Conservation (phyloP, 164 flowering plant genomes). For the Magnolia changhungtana region DNA sequence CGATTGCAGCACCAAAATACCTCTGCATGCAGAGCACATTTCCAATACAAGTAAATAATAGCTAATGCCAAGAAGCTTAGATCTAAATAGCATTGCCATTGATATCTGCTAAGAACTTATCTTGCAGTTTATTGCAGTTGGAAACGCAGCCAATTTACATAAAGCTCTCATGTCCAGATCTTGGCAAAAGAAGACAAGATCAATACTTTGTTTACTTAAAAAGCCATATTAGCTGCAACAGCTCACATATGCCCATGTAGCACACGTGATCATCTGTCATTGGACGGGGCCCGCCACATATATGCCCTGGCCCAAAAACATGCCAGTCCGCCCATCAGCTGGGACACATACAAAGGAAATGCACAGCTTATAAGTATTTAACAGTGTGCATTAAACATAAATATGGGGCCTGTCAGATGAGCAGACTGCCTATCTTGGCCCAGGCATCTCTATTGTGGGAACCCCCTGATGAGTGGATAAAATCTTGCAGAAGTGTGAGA, state of each 20-base stretch:
- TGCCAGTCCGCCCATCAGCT: neutral
- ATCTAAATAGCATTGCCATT: neutral
- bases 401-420: too few relatives aligned
- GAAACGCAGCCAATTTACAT: neutral
- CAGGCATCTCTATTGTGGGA: neutral
- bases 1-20: conserved; percentile 93
- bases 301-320: neutral
- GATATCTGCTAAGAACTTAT: neutral
- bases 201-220: too few relatives aligned
- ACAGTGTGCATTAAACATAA: too few relatives aligned
- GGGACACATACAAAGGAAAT: neutral
- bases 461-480: neutral
- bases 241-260: too few relatives aligned
- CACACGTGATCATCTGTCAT: too few relatives aligned
- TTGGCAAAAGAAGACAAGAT: too few relatives aligned
- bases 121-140: neutral
- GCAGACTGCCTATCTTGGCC: neutral
- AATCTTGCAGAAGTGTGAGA: neutral
- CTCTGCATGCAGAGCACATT: conserved; percentile 38
- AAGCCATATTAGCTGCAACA: too few relatives aligned
- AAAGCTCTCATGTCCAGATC: neutral
- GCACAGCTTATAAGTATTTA: neutral
- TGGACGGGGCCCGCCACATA: neutral
- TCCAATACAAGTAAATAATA: neutral
- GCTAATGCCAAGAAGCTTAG: neutral